These are phyloP conservation scores for Fusarium compactum DNA, from an alignment of 2,329 filamentous ascomycete species.

Conservation along the genomic window DNA sequence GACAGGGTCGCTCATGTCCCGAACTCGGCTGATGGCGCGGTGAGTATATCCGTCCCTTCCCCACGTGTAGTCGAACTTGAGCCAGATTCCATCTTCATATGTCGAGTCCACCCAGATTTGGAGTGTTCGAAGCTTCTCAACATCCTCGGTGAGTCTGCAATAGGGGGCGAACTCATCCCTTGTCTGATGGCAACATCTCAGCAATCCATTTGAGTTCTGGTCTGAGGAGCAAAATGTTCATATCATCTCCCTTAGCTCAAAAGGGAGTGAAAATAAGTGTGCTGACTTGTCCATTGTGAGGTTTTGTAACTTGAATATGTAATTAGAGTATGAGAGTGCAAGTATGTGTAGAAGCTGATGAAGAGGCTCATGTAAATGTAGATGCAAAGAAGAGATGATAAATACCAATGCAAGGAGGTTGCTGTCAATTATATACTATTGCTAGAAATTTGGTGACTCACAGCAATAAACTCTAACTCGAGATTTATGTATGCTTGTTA, in stretches of 20 bases:
- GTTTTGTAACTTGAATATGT: not conserved
- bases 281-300: not conserved
- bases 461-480: not conserved
- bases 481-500: no score
- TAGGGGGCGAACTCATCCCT: slow-evolving; percentile 9
- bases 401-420: not conserved
- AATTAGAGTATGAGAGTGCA: no score
- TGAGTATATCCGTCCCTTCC: not conserved
- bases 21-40: not conserved
- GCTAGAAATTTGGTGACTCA: not conserved
- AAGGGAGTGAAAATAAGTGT: slow-evolving; percentile 4
- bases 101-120: slow-evolving; percentile 16
- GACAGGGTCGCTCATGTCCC: slow-evolving; percentile 17
- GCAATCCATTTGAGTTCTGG: slow-evolving; percentile 1
- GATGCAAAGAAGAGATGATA: not conserved
- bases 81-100: slow-evolving; percentile 11
- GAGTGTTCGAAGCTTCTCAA: slow-evolving; percentile 1
- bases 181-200: slow-evolving; percentile 18
- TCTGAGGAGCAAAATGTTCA: slow-evolving; percentile 3
- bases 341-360: no score
- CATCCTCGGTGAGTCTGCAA: not conserved
- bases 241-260: slow-evolving; percentile 26
- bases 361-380: not conserved
- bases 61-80: slow-evolving; percentile 27
- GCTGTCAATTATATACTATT: not conserved